Evolutionary conservation across 2,329 filamentous ascomycete genomes (phyloP).

Genomic region (Penicillium sp.): DNA sequence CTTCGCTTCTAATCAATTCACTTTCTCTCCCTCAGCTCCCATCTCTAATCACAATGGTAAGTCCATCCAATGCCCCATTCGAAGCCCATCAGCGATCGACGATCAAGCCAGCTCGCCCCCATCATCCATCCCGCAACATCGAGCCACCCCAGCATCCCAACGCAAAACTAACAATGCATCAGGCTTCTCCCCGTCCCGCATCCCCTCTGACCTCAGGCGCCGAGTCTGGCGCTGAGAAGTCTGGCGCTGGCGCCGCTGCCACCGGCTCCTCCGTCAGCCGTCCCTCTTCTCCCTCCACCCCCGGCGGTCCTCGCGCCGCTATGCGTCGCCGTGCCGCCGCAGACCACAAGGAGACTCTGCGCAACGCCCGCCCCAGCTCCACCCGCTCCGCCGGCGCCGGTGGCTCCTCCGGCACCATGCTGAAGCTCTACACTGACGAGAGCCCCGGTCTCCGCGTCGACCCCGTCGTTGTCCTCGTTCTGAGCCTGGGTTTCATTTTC

Average conservation of each 20-base stretch:
- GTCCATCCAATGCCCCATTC: slow-evolving; percentile 1
- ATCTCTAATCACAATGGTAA: slow-evolving; percentile 25
- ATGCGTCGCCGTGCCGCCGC: slow-evolving; percentile 94
- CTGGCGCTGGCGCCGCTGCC: slow-evolving; percentile 51
- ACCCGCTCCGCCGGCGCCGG: slow-evolving; percentile 92
- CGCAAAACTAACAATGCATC: slow-evolving; percentile 2
- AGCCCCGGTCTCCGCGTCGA: slow-evolving; percentile 97
- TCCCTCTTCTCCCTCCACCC: slow-evolving; percentile 82
- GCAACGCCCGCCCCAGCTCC: slow-evolving; percentile 88
- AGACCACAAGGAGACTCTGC: slow-evolving; percentile 95
- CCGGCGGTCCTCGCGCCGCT: slow-evolving; percentile 90
- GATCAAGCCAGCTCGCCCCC: slow-evolving; percentile 7
- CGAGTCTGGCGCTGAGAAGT: slow-evolving; percentile 49
- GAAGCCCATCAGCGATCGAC: neutral
- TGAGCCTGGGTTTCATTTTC: slow-evolving; percentile 98
- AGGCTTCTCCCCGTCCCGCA: slow-evolving; percentile 45
- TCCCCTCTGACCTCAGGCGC: slow-evolving; percentile 49
- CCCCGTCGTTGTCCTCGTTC: slow-evolving; percentile 92
- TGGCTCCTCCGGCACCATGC: slow-evolving; percentile 96
- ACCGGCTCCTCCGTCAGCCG: slow-evolving; percentile 73
- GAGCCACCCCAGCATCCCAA: neutral
- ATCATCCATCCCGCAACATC: neutral
- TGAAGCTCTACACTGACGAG: slow-evolving; percentile 98
- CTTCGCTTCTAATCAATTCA: slow-evolving; percentile 1
- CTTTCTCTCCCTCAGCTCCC: slow-evolving; percentile 7